Conservation (phyloP, 164 flowering plant species). For the Piper betle region DNA sequence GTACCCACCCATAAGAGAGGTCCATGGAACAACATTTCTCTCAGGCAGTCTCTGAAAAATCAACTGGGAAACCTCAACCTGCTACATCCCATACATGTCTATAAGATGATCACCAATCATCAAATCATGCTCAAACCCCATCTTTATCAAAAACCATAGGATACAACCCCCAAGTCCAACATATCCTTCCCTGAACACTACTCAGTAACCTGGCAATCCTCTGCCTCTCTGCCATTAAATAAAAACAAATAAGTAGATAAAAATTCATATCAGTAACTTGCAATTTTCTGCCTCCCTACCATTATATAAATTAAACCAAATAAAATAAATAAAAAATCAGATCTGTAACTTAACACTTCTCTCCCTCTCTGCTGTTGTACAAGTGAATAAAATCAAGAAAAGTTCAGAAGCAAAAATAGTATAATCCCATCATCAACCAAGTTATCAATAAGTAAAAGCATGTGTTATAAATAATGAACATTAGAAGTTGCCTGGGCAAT, state of each 20-base stretch:
- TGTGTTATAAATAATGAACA: too few relatives aligned
- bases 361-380: too few relatives aligned
- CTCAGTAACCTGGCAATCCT: slow-evolving; percentile 31
- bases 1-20: slow-evolving; percentile 60
- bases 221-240: slow-evolving; percentile 33
- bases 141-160: slow-evolving; percentile 33
- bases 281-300: too few relatives aligned
- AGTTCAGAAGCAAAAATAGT: too few relatives aligned
- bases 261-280: too few relatives aligned
- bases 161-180: slow-evolving; percentile 34
- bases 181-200: slow-evolving; percentile 31
- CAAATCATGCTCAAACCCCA: slow-evolving; percentile 38
- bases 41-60: slow-evolving; percentile 65
- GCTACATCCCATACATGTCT: slow-evolving; percentile 50
- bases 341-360: too few relatives aligned
- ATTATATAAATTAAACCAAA: too few relatives aligned
- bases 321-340: too few relatives aligned
- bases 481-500: too few relatives aligned
- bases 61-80: slow-evolving; percentile 21
- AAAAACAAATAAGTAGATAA: neutral
- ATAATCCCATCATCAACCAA: too few relatives aligned
- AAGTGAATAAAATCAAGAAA: too few relatives aligned
- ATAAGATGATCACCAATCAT: slow-evolving; percentile 50
- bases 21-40: slow-evolving; percentile 80
- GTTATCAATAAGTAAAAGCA: too few relatives aligned